Conservation (phyloP, 805 yeast species). For the Candida chauliodis region DNA sequence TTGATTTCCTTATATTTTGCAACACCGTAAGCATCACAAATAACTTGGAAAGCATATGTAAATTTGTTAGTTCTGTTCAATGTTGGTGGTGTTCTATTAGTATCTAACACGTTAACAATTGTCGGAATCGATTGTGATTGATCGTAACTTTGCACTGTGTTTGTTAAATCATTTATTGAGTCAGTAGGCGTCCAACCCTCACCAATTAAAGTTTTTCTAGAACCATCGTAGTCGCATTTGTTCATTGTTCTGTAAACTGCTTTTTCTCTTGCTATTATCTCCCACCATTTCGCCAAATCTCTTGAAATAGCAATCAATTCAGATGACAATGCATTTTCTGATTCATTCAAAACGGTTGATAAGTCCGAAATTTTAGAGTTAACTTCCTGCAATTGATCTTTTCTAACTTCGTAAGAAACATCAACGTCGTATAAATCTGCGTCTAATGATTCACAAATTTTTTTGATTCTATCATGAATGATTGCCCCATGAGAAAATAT, state of each 20-base stretch:
- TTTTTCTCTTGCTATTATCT: conserved; percentile 64
- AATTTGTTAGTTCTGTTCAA: conserved; percentile 92
- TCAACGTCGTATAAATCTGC: conserved; percentile 71
- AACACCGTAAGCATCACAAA: conserved; percentile 93
- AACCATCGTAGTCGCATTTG: conserved; percentile 72
- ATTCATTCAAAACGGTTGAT: conserved; percentile 30
- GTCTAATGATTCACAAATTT: conserved; percentile 86
- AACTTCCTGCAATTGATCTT: conserved; percentile 26
- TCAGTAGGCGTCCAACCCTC: conserved; percentile 96
- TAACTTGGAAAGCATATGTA: conserved; percentile 86
- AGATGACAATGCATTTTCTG: conserved; percentile 60
- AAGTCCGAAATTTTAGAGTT: conserved; percentile 30
- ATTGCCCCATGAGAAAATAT: conserved; percentile 88
- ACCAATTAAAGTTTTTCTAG: conserved; percentile 83
- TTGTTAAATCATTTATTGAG: conserved; percentile 64
- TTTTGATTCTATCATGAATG: conserved; percentile 66
- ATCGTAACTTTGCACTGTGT: conserved; percentile 62
- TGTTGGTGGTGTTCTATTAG: conserved; percentile 90
- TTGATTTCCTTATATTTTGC: conserved; percentile 93
- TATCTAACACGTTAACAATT: conserved; percentile 55
- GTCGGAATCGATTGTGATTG: conserved; percentile 49
- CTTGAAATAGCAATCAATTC: conserved; percentile 78
- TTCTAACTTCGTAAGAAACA: conserved; percentile 23
- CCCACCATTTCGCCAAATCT: conserved; percentile 72
- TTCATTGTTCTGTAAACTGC: conserved; percentile 77